A percentile compares a stretch with the other conserved stretches of the same genome.
Conservation (phyloP, 495 filamentous ascomycete genomes). For the Aspergillus kassunensis region DNA sequence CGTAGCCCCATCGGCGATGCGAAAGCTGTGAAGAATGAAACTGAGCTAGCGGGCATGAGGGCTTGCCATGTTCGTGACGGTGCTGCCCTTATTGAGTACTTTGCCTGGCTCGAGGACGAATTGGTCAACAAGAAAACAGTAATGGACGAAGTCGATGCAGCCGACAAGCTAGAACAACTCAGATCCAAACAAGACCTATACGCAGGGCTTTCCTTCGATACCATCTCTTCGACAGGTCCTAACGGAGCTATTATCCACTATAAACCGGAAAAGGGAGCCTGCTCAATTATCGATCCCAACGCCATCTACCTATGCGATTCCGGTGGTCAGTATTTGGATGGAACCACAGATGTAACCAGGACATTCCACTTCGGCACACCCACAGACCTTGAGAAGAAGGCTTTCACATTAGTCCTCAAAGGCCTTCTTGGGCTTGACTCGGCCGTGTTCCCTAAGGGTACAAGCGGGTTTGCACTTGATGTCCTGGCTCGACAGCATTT, state of each 20-base stretch:
- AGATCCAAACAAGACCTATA: conserved; percentile 78
- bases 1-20: conserved; percentile 88
- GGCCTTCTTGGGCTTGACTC: conserved; percentile 90
- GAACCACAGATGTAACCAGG: conserved; percentile 93
- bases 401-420: conserved; percentile 94
- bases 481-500: conserved; percentile 84
- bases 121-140: conserved; percentile 66
- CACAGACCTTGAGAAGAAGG: conserved; percentile 77
- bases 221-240: conserved; percentile 90
- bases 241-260: conserved; percentile 99
- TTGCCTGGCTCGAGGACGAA: conserved; percentile 94
- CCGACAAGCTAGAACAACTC: conserved; percentile 83
- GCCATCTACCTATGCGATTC: conserved; percentile 96
- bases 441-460: conserved; percentile 90
- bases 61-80: conserved; percentile 93
- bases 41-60: conserved; percentile 88
- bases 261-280: conserved; percentile 80
- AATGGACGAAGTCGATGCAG: conserved; percentile 84
- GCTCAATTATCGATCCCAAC: conserved; percentile 79
- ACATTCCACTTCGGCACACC: conserved; percentile 91
- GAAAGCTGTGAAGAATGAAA: conserved; percentile 96
- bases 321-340: conserved; percentile 90
- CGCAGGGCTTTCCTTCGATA: conserved; percentile 89
- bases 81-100: conserved; percentile 86
- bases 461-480: conserved; percentile 89